Evolutionary conservation across 331 rosid genomes (phyloP).

Genomic region (Saraca asoca): DNA sequence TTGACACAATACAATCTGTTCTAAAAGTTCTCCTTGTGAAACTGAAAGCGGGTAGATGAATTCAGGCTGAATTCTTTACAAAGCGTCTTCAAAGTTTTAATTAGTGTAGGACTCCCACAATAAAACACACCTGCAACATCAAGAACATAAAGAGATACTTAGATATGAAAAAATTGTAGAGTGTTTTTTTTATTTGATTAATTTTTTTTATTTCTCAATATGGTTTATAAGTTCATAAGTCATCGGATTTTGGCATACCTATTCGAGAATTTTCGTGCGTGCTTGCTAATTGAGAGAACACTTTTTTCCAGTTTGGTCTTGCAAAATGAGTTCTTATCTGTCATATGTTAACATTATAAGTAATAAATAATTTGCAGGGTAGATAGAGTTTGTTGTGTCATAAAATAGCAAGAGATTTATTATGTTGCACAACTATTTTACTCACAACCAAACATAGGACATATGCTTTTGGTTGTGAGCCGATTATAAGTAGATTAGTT

Average conservation of each 20-base stretch:
- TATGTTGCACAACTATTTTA: no score
- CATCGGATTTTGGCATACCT: constrained; percentile 47
- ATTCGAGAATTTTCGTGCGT: constrained; percentile 59
- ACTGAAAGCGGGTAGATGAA: constrained; percentile 74
- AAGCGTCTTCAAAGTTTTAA: constrained; percentile 52
- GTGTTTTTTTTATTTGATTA: background rate
- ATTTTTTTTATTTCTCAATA: background rate
- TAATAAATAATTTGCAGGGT: background rate
- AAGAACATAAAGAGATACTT: constrained; percentile 15
- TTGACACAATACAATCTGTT: background rate
- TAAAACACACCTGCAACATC: constrained; percentile 79
- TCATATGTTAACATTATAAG: constrained; percentile 26
- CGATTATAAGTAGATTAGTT: no score
- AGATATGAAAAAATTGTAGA: background rate
- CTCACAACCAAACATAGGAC: no score
- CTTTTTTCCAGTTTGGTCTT: constrained; percentile 87
- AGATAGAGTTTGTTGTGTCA: background rate
- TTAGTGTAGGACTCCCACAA: constrained; percentile 74
- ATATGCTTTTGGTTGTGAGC: no score
- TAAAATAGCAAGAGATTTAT: no score
- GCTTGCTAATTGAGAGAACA: constrained; percentile 58
- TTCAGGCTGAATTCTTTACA: constrained; percentile 71
- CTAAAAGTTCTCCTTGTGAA: constrained; percentile 93
- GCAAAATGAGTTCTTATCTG: constrained; percentile 94
- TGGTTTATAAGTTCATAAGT: constrained; percentile 17